These are phyloP conservation scores for Vitis hybrid DNA, from an alignment of 177 flowering plant genomes.

Conservation along the genomic window DNA sequence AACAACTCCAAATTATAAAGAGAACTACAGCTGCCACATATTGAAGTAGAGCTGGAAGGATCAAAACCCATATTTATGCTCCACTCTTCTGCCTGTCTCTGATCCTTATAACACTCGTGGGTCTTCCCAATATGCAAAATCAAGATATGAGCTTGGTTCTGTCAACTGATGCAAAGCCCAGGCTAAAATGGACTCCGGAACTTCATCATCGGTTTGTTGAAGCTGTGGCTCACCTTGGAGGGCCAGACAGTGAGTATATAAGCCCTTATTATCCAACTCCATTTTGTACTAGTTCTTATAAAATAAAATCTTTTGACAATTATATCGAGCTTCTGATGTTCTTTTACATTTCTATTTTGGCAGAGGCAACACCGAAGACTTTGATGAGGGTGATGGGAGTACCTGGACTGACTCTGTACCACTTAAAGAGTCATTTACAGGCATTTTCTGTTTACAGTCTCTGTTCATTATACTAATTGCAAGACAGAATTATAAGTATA, in stretches of 20 bases:
- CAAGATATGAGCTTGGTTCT: constrained; percentile 67
- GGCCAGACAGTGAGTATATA: constrained; percentile 54
- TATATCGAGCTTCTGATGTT: not conserved
- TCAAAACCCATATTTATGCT: constrained; percentile 17
- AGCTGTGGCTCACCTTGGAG: constrained; percentile 71
- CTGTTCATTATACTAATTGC: not conserved
- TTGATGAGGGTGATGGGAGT: constrained; percentile 84
- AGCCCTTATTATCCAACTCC: not conserved
- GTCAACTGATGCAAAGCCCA: constrained; percentile 90
- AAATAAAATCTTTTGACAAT: constrained; percentile 3
- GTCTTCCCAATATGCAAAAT: constrained; percentile 39
- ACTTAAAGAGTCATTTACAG: constrained; percentile 94
- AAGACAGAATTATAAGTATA: not conserved
- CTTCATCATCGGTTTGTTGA: constrained; percentile 82
- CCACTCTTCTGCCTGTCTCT: constrained; percentile 11
- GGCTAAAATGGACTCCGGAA: constrained; percentile 91
- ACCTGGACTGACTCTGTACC: constrained; percentile 82
- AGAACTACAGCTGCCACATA: constrained; percentile 30
- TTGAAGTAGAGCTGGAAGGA: constrained; percentile 19
- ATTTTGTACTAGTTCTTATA: not conserved
- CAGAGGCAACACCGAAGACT: constrained; percentile 94
- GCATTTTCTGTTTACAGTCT: constrained; percentile 23
- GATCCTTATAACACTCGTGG: constrained; percentile 27
- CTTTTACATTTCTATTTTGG: constrained; percentile 13
- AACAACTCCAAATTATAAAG: constrained; percentile 47